Conservation (phyloP, 2,329 filamentous ascomycete species). For the Pseudogymnoascus sp. region DNA sequence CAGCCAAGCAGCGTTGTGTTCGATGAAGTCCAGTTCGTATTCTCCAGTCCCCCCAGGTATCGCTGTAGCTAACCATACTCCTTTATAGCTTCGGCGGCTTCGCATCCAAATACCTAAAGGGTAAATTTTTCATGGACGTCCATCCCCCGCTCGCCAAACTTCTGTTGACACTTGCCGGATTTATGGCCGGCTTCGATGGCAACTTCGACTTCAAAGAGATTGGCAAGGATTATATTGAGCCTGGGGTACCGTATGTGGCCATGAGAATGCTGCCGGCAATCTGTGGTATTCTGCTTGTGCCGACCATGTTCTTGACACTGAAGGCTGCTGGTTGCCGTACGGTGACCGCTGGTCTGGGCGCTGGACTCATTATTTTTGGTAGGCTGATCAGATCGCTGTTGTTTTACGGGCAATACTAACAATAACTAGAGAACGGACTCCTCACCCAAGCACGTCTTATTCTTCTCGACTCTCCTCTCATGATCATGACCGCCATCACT, state of each 20-base stretch:
- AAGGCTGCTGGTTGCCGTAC: slow-evolving; percentile 87
- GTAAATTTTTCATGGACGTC: slow-evolving; percentile 99
- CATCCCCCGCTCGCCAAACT: slow-evolving; percentile 95
- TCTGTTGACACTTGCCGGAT: slow-evolving; percentile 89
- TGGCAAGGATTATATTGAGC: slow-evolving; percentile 95
- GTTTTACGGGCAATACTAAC: slow-evolving; percentile 16
- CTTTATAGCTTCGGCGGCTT: slow-evolving; percentile 82
- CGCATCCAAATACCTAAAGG: slow-evolving; percentile 98
- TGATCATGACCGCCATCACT: slow-evolving; percentile 88
- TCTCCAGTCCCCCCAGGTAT: slow-evolving; percentile 10
- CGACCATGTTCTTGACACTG: slow-evolving; percentile 88
- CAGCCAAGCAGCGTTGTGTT: slow-evolving; percentile 95
- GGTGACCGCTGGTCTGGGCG: slow-evolving; percentile 72
- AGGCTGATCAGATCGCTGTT: slow-evolving; percentile 23
- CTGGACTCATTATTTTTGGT: slow-evolving; percentile 87
- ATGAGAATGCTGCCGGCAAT: slow-evolving; percentile 93
- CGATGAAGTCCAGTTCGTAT: slow-evolving; percentile 95
- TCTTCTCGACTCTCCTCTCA: slow-evolving; percentile 87
- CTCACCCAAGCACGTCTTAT: slow-evolving; percentile 93
- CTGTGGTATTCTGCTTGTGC: slow-evolving; percentile 79
- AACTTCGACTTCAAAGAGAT: slow-evolving; percentile 99
- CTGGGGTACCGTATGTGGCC: slow-evolving; percentile 89
- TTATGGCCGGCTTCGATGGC: slow-evolving; percentile 89
- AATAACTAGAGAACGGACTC: slow-evolving; percentile 75
- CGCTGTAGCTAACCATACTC: slow-evolving; percentile 14